Percentiles rank a stretch among this genome's conserved stretches.
These are phyloP conservation scores for Xylaria sp. DNA, from an alignment of 495 filamentous ascomycete species.

Conservation along the genomic window DNA sequence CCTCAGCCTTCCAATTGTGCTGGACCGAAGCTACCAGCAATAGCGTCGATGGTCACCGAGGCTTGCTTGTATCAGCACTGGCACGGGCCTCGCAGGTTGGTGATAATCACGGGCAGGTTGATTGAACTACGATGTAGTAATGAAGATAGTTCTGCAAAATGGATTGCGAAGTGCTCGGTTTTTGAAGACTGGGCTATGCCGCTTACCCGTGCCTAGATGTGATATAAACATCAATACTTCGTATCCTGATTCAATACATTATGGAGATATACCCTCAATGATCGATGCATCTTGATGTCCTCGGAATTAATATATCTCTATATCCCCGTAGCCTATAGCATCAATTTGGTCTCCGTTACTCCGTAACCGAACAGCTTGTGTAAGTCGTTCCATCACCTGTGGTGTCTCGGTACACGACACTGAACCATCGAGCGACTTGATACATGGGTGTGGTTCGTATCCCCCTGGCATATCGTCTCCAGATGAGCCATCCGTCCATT, in stretches of 20 bases:
- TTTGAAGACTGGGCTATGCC: too few species aligned
- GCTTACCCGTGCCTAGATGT: background rate
- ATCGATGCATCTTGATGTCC: background rate
- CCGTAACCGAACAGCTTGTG: too few species aligned
- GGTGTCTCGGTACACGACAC: too few species aligned
- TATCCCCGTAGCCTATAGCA: too few species aligned
- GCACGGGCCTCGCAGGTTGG: slow-evolving; percentile 64
- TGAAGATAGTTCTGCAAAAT: slow-evolving; percentile 91
- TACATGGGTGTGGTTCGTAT: too few species aligned
- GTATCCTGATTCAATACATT: background rate
- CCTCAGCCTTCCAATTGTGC: slow-evolving; percentile 54
- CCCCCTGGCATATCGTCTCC: too few species aligned
- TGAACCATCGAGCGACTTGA: too few species aligned
- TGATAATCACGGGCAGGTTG: slow-evolving; percentile 73
- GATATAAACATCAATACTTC: background rate
- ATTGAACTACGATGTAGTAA: slow-evolving; percentile 73
- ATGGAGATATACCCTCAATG: background rate
- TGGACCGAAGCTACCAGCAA: slow-evolving; percentile 64
- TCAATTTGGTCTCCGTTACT: too few species aligned
- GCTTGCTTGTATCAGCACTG: slow-evolving; percentile 59
- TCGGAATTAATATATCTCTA: background rate
- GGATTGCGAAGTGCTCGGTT: slow-evolving; percentile 90
- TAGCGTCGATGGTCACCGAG: slow-evolving; percentile 53
- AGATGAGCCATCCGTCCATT: too few species aligned
- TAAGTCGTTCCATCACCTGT: too few species aligned